Conservation (phyloP, 192 early-diverging fungal species). For the Coemansia sp. region DNA sequence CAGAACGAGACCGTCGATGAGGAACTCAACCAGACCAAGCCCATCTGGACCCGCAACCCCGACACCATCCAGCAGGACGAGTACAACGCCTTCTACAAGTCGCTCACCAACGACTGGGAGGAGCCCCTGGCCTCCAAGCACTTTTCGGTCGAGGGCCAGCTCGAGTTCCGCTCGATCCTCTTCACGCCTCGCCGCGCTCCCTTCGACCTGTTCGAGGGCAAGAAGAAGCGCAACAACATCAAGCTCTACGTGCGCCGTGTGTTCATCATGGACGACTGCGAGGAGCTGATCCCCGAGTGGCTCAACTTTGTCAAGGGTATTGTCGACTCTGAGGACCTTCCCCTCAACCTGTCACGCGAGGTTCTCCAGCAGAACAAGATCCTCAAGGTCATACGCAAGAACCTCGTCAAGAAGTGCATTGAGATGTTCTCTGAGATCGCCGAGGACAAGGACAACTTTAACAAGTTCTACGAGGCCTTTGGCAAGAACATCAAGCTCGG, state of each 20-base stretch:
- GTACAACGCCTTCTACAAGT: conserved; percentile 98
- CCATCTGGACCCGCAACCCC: conserved; percentile 99
- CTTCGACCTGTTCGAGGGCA: conserved; percentile 97
- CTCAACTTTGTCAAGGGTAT: conserved; percentile 99
- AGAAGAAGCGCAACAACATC: conserved; percentile 99
- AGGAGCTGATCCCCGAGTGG: conserved; percentile 99
- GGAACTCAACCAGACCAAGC: conserved; percentile 99
- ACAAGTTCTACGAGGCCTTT: conserved; percentile 99
- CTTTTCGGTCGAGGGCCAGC: conserved; percentile 99
- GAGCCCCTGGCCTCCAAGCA: conserved; percentile 98
- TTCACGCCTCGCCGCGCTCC: conserved; percentile 97
- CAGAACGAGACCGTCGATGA: conserved; percentile 65
- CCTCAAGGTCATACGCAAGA: conserved; percentile 99
- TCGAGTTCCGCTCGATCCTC: conserved; percentile 99
- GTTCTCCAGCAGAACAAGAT: conserved; percentile 99
- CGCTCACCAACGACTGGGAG: conserved; percentile 99
- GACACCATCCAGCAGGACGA: conserved; percentile 96
- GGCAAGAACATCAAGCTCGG: conserved; percentile 99
- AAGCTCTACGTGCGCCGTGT: conserved; percentile 99
- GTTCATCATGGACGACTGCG: conserved; percentile 99
- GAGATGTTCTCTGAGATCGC: conserved; percentile 98
- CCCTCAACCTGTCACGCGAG: conserved; percentile 99
- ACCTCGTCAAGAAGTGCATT: conserved; percentile 98
- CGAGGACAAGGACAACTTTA: conserved; percentile 99
- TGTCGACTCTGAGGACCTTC: conserved; percentile 99